These are phyloP conservation scores for Eimeria maxima DNA, from an alignment of 169 alveolate species.

Conservation along the genomic window DNA sequence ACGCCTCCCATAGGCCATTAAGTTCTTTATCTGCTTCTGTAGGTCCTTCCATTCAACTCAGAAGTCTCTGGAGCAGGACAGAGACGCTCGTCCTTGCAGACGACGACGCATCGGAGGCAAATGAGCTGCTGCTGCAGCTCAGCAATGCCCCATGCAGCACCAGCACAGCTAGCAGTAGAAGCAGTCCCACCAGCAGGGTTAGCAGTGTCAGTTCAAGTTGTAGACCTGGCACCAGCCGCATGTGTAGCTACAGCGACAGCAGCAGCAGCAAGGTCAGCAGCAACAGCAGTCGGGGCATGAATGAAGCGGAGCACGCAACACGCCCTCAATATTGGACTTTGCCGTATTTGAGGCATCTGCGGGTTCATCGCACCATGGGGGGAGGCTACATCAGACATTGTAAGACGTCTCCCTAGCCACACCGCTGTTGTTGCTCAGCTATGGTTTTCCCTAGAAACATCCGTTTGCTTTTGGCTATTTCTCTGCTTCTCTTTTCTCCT, in stretches of 20 bases:
- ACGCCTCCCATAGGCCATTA: constrained; percentile 29
- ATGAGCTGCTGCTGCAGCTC: constrained; percentile 34
- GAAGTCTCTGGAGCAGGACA: neutral
- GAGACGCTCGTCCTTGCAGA: constrained; percentile 41
- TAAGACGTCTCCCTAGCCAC: neutral
- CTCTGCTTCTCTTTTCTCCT: neutral
- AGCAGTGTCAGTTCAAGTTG: neutral
- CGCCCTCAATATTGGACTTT: neutral
- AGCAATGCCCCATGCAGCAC: neutral
- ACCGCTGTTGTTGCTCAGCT: too few relatives aligned
- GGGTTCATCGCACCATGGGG: constrained; percentile 45
- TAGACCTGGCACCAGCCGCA: neutral
- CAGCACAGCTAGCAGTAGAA: neutral
- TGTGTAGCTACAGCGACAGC: neutral
- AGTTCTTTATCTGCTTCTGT: neutral
- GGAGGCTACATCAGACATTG: constrained; percentile 22
- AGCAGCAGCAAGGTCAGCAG: neutral
- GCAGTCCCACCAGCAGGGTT: neutral
- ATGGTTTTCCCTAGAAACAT: neutral
- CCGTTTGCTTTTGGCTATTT: neutral
- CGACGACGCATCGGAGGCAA: neutral
- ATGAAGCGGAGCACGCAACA: neutral
- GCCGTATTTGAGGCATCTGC: constrained; percentile 12
- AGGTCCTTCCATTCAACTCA: neutral
- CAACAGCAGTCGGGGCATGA: neutral